Percentiles rank a stretch among this genome's conserved stretches.
Evolutionary conservation across 2,329 filamentous ascomycete species (phyloP).

Genomic region (Colletotrichum trifolii): DNA sequence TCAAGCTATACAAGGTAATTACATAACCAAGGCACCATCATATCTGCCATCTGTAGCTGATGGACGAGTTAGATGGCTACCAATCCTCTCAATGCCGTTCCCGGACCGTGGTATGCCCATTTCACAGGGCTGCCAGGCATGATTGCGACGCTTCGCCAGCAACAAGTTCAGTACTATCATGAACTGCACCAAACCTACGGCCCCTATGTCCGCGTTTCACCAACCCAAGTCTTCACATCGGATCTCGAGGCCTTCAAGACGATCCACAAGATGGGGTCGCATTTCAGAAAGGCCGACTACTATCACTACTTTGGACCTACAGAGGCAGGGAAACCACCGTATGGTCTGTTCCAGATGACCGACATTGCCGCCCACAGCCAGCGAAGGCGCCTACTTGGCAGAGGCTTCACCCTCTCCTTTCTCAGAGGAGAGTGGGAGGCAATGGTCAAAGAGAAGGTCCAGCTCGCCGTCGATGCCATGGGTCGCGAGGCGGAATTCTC

Average conservation of each 20-base stretch:
- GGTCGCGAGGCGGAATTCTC: slow-evolving; percentile 50
- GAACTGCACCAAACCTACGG: slow-evolving; percentile 4
- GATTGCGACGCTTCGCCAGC: slow-evolving; percentile 1
- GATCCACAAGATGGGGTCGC: slow-evolving; percentile 11
- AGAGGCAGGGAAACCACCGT: slow-evolving; percentile 5
- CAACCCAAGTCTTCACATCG: not conserved
- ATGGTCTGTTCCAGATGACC: slow-evolving; percentile 16
- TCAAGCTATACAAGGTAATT: too few species aligned
- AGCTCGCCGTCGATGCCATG: slow-evolving; percentile 56
- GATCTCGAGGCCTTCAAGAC: slow-evolving; percentile 1
- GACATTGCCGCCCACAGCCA: not conserved
- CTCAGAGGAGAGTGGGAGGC: slow-evolving; percentile 44
- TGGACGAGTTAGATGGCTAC: not conserved
- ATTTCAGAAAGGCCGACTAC: slow-evolving; percentile 8
- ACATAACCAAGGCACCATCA: too few species aligned
- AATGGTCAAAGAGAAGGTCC: slow-evolving; percentile 49
- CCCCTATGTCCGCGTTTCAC: slow-evolving; percentile 4
- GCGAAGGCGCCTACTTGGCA: slow-evolving; percentile 53
- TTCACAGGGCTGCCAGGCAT: slow-evolving; percentile 7
- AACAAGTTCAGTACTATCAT: slow-evolving; percentile 1
- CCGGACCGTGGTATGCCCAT: slow-evolving; percentile 14
- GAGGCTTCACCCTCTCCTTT: slow-evolving; percentile 50
- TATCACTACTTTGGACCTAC: slow-evolving; percentile 13
- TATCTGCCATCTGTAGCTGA: too few species aligned
- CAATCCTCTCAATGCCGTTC: slow-evolving; percentile 1